phyloP scores from a whole-genome alignment of 2,329 filamentous ascomycete species.

The Onygenales sp. region DNA sequence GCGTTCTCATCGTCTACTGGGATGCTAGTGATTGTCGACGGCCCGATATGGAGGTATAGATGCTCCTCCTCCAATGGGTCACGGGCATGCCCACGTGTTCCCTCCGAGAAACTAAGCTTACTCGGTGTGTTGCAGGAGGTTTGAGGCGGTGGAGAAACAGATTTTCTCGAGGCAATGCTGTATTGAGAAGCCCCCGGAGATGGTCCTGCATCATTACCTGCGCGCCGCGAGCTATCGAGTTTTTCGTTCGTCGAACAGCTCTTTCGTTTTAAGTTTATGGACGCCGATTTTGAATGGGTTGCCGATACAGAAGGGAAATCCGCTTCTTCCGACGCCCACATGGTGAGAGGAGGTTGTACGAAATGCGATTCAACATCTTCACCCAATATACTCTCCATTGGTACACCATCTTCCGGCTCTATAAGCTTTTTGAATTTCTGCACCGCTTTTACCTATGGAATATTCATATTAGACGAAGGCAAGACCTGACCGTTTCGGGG shows the following conservation, averaged over 20 bases:
- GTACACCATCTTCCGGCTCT: conserved; percentile 42
- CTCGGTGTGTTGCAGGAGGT: conserved; percentile 23
- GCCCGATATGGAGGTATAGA: conserved; percentile 68
- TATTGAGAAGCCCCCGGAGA: not conserved
- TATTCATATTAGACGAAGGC: no score
- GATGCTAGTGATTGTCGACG: conserved; percentile 35
- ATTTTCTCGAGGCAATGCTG: conserved; percentile 14
- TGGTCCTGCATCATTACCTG: not conserved
- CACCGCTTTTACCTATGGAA: conserved; percentile 70
- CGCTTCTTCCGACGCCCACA: conserved; percentile 30
- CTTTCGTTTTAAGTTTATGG: not conserved
- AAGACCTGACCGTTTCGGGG: not conserved
- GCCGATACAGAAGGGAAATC: conserved; percentile 21
- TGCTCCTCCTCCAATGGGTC: conserved; percentile 57
- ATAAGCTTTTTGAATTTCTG: conserved; percentile 75
- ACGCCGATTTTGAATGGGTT: not conserved
- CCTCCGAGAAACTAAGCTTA: conserved; percentile 30
- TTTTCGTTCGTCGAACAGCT: not conserved
- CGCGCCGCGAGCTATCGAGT: not conserved
- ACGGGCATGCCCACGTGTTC: conserved; percentile 52
- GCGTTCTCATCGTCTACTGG: conserved; percentile 33
- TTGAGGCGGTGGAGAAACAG: conserved; percentile 19
- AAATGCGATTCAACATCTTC: conserved; percentile 44
- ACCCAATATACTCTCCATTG: conserved; percentile 52
- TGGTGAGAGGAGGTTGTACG: conserved; percentile 48